Conservation (phyloP, 805 yeast genomes). For the Limtongia smithiae region DNA sequence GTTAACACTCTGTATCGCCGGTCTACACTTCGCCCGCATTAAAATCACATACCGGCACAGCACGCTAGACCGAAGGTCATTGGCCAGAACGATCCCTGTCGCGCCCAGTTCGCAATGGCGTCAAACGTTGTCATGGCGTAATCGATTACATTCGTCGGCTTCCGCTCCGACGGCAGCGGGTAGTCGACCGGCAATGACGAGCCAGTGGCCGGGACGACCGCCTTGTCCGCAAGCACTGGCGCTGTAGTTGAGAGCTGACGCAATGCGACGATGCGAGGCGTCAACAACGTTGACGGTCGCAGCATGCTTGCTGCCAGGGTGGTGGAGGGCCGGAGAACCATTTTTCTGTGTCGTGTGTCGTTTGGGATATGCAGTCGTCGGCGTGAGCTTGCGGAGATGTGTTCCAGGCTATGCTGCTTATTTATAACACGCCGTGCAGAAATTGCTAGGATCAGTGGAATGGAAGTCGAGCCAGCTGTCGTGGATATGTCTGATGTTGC, state of each 20-base stretch:
- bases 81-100: slow-evolving; percentile 91
- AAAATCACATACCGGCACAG: slow-evolving; percentile 52
- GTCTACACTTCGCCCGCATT: background rate
- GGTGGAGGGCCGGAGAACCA: slow-evolving; percentile 1
- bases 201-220: background rate
- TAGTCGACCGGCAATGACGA: slow-evolving; percentile 56
- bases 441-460: too few relatives aligned
- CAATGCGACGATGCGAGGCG: too few relatives aligned
- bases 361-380: too few relatives aligned
- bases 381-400: too few relatives aligned
- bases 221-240: background rate
- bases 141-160: slow-evolving; percentile 60
- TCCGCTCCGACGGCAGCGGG: slow-evolving; percentile 66
- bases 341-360: too few relatives aligned
- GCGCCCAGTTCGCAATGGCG: slow-evolving; percentile 82
- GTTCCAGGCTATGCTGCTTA: too few relatives aligned
- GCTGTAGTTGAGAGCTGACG: slow-evolving; percentile 2
- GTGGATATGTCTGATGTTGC: too few relatives aligned
- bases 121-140: slow-evolving; percentile 80
- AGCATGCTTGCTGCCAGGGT: background rate
- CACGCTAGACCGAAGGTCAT: slow-evolving; percentile 89
- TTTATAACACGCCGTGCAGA: too few relatives aligned
- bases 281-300: background rate
- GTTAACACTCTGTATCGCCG: background rate
- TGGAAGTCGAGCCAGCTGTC: too few relatives aligned